Conservation (phyloP, 2,329 filamentous ascomycete genomes). For the Verticillium albo-atrum region DNA sequence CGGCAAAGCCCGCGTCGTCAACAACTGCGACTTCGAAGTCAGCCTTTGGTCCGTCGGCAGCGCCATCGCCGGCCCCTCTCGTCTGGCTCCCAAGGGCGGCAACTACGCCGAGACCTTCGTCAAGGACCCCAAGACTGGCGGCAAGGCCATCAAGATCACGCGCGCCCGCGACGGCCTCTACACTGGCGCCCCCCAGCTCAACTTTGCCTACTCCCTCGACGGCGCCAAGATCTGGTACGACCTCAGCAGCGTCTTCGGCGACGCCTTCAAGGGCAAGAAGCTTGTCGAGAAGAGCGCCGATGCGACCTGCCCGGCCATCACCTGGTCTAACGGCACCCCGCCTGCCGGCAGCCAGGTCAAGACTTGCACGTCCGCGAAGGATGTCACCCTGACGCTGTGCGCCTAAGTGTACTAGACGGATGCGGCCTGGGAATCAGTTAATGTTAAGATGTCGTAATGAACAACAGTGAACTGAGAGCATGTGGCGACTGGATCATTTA, state of each 20-base stretch:
- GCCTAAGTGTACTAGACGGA: too few relatives aligned
- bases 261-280: slow-evolving; percentile 28
- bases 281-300: slow-evolving; percentile 23
- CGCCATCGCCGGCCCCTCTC: slow-evolving; percentile 17
- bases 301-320: slow-evolving; percentile 26
- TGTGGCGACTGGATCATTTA: too few relatives aligned
- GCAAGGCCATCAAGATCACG: slow-evolving; percentile 33
- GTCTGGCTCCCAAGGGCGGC: slow-evolving; percentile 19
- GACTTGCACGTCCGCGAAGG: slow-evolving; percentile 23
- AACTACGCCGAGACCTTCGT: slow-evolving; percentile 26
- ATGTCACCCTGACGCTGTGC: slow-evolving; percentile 31
- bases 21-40: slow-evolving; percentile 29
- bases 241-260: slow-evolving; percentile 34
- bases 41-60: slow-evolving; percentile 34
- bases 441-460: too few relatives aligned
- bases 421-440: too few relatives aligned
- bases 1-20: slow-evolving; percentile 29
- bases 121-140: slow-evolving; percentile 30
- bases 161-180: slow-evolving; percentile 27
- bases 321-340: slow-evolving; percentile 27
- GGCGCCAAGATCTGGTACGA: slow-evolving; percentile 31
- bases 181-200: slow-evolving; percentile 33
- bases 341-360: slow-evolving; percentile 33
- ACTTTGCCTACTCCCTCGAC: slow-evolving; percentile 34
- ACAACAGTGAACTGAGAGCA: too few relatives aligned